Base-by-base conservation (phyloP, 352 stramenopile genomes). In the Elongisporangium prolatum region DNA sequence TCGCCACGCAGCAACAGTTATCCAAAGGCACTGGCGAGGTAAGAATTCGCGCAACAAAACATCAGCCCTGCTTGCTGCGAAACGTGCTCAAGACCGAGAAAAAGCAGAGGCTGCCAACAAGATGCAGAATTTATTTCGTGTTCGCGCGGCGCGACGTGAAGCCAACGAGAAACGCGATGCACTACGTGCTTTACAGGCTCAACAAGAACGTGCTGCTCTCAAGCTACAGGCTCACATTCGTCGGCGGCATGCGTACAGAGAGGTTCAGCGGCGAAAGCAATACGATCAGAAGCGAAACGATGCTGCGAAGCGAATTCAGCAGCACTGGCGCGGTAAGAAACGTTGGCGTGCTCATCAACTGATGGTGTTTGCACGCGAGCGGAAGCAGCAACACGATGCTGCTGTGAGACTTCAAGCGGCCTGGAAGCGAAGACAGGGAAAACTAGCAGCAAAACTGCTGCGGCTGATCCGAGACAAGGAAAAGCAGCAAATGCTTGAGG, bases 21-120 rank as follows among this genome's bases (percentile, higher is more conserved):
- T 98, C 25, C 89, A 97, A 65, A 70, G 86, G 14, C 57, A 79
- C 4, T 96, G 87, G 75, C 69, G 89, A 44, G 80, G 77, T 7
- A 84, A 79, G 52, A 59, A 71, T 16, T 68, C 66, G 16, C 76
- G 78, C 3, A 56, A 65, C 2, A 61, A 60, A 8, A 63, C 71
- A 4, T 62, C 47, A 8, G 50, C 74, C 10, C 50, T 77, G 17
- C 70, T 59, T 21, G 56, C 65, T 4, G 71, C 69, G 2, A 80
- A 75, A n/a, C 47, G 59, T 3, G 52, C 59, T 0, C 69, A 63
- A 9, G 68, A 86, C 9, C 53, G 48, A 0, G 67, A 81, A 37
- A 57, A 83, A 22, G 63, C 69, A 16, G 67, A 85, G 4, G 80
- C 80, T 0, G 81, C 72, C n/a, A 77, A 69, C 59, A 74, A 72